Evolutionary conservation across 164 flowering plant species (phyloP).

Genomic region (Echeveria elegans): DNA sequence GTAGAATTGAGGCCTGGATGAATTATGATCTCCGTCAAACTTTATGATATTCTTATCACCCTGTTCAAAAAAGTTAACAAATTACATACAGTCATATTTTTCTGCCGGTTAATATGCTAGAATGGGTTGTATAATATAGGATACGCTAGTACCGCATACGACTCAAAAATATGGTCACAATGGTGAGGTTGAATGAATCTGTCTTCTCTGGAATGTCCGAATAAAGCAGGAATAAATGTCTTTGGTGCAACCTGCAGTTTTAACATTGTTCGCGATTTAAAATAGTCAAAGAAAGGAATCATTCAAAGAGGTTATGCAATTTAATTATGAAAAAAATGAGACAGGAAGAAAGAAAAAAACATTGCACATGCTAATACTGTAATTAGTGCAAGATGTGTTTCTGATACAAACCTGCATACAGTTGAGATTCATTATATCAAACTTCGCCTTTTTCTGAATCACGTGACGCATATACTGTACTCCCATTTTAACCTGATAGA

Average conservation of each 20-base stretch:
- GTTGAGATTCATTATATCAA: conserved; percentile 81
- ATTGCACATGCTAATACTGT: background rate
- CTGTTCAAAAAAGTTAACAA: conserved; percentile 27
- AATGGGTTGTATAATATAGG: background rate
- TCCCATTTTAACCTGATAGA: conserved; percentile 70
- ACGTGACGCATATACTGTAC: conserved; percentile 86
- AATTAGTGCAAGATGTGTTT: background rate
- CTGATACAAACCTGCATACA: conserved; percentile 51
- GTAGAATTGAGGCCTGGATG: conserved; percentile 83
- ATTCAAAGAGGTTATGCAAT: background rate
- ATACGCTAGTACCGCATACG: conserved; percentile 55
- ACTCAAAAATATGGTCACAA: conserved; percentile 62
- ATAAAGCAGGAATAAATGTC: conserved; percentile 75
- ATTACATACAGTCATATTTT: background rate
- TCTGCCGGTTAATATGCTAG: background rate
- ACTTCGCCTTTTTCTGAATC: conserved; percentile 82
- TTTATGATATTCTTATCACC: conserved; percentile 88
- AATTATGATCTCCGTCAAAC: conserved; percentile 95
- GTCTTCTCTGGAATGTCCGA: conserved; percentile 90
- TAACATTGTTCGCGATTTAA: background rate
- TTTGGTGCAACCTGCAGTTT: conserved; percentile 65
- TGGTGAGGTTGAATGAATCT: conserved; percentile 83
- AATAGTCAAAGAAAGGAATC: background rate
- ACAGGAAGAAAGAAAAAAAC: background rate
- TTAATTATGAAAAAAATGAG: background rate